These are phyloP conservation scores for Dacryopinax primogenitus DNA, from an alignment of 768 basidiomycete genomes.

Conservation along the genomic window DNA sequence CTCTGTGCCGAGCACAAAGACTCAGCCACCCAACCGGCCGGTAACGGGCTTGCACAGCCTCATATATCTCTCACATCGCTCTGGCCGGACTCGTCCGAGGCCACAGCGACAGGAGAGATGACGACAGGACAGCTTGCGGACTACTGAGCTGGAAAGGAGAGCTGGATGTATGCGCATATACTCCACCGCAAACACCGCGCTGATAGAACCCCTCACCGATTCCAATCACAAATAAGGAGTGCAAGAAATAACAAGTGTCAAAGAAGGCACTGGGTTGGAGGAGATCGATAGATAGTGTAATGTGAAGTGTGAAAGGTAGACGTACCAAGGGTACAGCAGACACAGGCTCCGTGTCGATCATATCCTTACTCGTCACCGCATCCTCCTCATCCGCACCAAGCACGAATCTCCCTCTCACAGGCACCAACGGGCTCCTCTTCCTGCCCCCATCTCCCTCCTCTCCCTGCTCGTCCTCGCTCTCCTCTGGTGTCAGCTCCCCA, in stretches of 20 bases:
- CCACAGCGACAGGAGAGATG: no score
- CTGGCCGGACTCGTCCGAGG: no score
- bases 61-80: no score
- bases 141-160: no score
- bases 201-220: no score
- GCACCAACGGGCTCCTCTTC: not conserved
- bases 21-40: no score
- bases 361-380: not conserved
- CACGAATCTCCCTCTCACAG: not conserved
- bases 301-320: not conserved
- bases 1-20: no score
- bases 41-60: no score
- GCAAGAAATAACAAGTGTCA: not conserved
- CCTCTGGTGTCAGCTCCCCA: not conserved
- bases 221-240: not conserved
- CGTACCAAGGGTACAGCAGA: not conserved
- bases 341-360: not conserved
- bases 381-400: not conserved
- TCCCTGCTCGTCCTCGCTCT: not conserved
- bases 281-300: no score
- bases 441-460: not conserved
- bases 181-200: no score
- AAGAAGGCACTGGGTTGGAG: not conserved
- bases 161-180: no score
- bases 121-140: no score